Evolutionary conservation across 2,329 filamentous ascomycete genomes (phyloP), one percentile per base, ranked within the genome.

Genomic region (Fusarium agapanthi): DNA sequence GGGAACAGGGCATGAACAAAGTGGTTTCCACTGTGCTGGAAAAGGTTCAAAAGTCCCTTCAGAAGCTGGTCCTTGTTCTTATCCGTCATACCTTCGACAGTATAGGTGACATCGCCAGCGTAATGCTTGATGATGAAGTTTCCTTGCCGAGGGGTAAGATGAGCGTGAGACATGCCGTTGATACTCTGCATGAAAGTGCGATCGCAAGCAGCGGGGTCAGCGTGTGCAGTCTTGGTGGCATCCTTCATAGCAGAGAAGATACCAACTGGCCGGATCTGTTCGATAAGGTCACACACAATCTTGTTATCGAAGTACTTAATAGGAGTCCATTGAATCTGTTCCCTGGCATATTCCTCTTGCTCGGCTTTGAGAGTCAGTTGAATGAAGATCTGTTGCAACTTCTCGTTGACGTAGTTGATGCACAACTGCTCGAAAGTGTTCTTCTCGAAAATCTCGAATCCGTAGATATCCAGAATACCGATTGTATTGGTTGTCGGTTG

Each of bases 291-390:
- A 81, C 96, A 99, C 64, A 99, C 96, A 53, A 99, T 92, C 86
- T 98, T 98, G 88, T 99, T 99, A 84, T 99, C 96, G 77, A 98
- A 99, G 84, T 98, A 99, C 79, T 96, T 97, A 87, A 99, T 99
- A 6, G 96, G 96, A 0, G 95, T 98, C 96, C 96, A 99, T 80
- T 97, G 91, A 80, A 99, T 99, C 86, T 98, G 92, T 82, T 99
- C 96, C 54, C 93, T 88, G 22, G 93, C 94, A 79, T 99, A 99
- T 81, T 99, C 96, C 76, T 99, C 96, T 84, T 99, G 96, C 81
- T 99, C 96, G 0, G 96, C 92, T 85, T 97, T 97, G 71, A 99
- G 84, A 0, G 96, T 99, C 76, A 99, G 86, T 82, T 99, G 96
- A 76, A 99, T 99, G 81, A 99, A 99, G 78, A 99, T 98, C 80